phyloP scores from a whole-genome alignment of 148 eudicot species.

The Gaultheria prostrata region DNA sequence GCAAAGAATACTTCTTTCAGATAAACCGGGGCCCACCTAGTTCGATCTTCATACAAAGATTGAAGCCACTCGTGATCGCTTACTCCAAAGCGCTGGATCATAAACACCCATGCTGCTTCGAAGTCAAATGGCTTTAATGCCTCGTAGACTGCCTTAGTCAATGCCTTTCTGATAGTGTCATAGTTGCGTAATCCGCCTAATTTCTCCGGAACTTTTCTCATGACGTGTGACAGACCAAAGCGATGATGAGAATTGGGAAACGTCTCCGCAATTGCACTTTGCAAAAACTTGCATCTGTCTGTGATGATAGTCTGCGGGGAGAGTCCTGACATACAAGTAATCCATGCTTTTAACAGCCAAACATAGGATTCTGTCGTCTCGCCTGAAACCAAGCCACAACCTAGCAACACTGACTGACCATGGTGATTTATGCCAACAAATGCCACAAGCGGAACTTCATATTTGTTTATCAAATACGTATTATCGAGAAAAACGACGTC shows the following conservation, averaged over 20 bases:
- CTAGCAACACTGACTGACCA: slow-evolving; percentile 60
- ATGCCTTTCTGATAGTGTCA: slow-evolving; percentile 48
- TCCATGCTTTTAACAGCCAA: slow-evolving; percentile 75
- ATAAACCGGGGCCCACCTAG: slow-evolving; percentile 66
- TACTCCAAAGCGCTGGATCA: slow-evolving; percentile 54
- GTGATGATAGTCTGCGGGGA: slow-evolving; percentile 67
- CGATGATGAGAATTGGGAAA: slow-evolving; percentile 66
- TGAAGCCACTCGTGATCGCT: slow-evolving; percentile 63
- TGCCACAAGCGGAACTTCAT: slow-evolving; percentile 63
- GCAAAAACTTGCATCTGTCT: slow-evolving; percentile 54
- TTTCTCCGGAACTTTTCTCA: slow-evolving; percentile 67
- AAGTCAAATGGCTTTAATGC: slow-evolving; percentile 58
- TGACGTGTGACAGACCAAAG: slow-evolving; percentile 53
- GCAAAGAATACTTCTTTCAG: slow-evolving; percentile 65
- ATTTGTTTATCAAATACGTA: slow-evolving; percentile 49
- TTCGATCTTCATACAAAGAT: slow-evolving; percentile 64
- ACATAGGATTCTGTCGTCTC: slow-evolving; percentile 56
- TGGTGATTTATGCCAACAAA: slow-evolving; percentile 83
- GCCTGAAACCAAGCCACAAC: slow-evolving; percentile 64
- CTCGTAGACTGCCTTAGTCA: slow-evolving; percentile 57
- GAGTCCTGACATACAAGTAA: slow-evolving; percentile 41
- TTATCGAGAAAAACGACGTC: slow-evolving; percentile 72
- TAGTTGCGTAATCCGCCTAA: slow-evolving; percentile 61
- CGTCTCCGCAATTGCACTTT: slow-evolving; percentile 47
- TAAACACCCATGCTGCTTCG: slow-evolving; percentile 65